These are phyloP conservation scores for Wickerhamiella nectarea DNA, from an alignment of 805 yeast species.

Conservation along the genomic window DNA sequence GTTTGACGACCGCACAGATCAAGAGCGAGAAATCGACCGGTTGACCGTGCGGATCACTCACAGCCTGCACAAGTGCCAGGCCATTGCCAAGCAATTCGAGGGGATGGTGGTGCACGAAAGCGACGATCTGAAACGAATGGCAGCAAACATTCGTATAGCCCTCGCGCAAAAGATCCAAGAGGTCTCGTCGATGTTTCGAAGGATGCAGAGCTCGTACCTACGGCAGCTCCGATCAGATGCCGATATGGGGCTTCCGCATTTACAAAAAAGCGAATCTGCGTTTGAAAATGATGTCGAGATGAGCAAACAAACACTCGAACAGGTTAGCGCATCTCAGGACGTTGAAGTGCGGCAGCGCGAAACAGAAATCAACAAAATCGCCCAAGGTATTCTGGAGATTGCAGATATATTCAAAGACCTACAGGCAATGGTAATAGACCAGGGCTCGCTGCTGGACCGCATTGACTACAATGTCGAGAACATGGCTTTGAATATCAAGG, in stretches of 20 bases:
- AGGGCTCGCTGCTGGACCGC: conserved; percentile 85
- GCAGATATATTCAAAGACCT: conserved; percentile 86
- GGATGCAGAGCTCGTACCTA: conserved; percentile 78
- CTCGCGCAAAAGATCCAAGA: conserved; percentile 79
- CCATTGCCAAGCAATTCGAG: conserved; percentile 55
- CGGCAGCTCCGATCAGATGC: conserved; percentile 74
- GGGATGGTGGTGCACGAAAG: conserved; percentile 27
- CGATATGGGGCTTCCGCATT: conserved; percentile 20
- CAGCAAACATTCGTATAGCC: conserved; percentile 68
- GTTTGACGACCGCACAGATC: conserved; percentile 61
- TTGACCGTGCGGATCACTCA: conserved; percentile 63
- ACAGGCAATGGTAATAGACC: conserved; percentile 85
- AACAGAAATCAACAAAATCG: conserved; percentile 75
- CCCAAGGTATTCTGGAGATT: conserved; percentile 87
- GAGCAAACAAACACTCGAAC: conserved; percentile 27
- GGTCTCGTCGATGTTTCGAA: conserved; percentile 61
- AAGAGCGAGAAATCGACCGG: conserved; percentile 68
- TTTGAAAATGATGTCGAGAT: conserved; percentile 28
- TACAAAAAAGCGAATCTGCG: conserved; percentile 17
- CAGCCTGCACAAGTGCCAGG: conserved; percentile 64
- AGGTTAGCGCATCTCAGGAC: conserved; percentile 7
- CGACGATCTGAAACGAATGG: conserved; percentile 44
- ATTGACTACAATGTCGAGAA: conserved; percentile 83
- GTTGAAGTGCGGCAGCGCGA: conserved; percentile 49
- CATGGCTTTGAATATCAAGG: conserved; percentile 61